Evolutionary conservation across 202 grass and related monocot genomes (phyloP).

Genomic region (Schoenoplectus triqueter): DNA sequence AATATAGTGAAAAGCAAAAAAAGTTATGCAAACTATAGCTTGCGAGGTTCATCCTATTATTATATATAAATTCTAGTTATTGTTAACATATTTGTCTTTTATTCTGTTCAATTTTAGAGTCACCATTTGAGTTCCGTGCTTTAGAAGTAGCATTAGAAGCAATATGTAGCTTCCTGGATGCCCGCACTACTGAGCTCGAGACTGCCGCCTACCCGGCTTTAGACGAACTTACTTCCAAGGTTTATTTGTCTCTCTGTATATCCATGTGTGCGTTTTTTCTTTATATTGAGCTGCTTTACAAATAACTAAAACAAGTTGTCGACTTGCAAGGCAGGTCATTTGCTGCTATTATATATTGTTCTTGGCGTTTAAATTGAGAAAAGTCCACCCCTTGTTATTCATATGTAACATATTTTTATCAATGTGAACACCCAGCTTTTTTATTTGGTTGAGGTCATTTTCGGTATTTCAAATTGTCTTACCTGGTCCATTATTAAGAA

Average conservation of each 20-base stretch:
- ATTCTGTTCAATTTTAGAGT: constrained; percentile 56
- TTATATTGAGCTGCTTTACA: constrained; percentile 9
- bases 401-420: not conserved
- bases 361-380: not conserved
- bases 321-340: not conserved
- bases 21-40: too few relatives aligned
- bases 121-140: constrained; percentile 89
- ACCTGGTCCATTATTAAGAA: not conserved
- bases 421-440: not conserved
- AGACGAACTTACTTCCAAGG: constrained; percentile 93
- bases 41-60: too few relatives aligned
- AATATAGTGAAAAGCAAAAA: too few relatives aligned
- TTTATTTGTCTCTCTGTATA: constrained; percentile 29
- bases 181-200: constrained; percentile 81
- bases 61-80: not conserved
- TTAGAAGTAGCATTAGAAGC: constrained; percentile 92
- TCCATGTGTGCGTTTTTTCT: not conserved
- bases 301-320: constrained; percentile 2
- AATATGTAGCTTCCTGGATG: constrained; percentile 89
- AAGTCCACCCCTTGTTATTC: not conserved
- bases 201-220: constrained; percentile 83
- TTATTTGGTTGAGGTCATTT: not conserved
- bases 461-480: not conserved
- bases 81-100: constrained; percentile 9
- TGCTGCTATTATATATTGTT: constrained; percentile 10